Evolutionary conservation across 2,329 filamentous ascomycete species (phyloP).

Genomic region (Aspergillus ibericus): DNA sequence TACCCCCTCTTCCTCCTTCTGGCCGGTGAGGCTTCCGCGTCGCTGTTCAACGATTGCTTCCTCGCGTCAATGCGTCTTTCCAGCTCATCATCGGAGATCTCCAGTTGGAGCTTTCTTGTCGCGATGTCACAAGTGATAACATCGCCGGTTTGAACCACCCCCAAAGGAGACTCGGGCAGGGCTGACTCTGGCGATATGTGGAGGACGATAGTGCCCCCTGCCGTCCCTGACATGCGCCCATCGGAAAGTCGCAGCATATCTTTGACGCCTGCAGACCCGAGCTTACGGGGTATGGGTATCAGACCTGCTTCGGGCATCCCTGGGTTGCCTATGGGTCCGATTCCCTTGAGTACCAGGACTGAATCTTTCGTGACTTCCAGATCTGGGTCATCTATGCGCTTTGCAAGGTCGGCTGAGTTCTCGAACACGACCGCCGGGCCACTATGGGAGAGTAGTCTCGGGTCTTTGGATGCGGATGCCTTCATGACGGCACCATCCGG

Average conservation of each 20-base stretch:
- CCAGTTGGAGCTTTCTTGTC: slow-evolving; percentile 42
- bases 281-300: slow-evolving; percentile 53
- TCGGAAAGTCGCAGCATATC: slow-evolving; percentile 58
- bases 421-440: slow-evolving; percentile 52
- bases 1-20: slow-evolving; percentile 37
- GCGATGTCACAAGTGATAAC: slow-evolving; percentile 49
- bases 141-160: slow-evolving; percentile 51
- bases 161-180: slow-evolving; percentile 49
- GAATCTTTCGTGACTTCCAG: slow-evolving; percentile 47
- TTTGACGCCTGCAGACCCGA: slow-evolving; percentile 48
- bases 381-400: slow-evolving; percentile 48
- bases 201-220: slow-evolving; percentile 56
- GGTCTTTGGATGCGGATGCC: slow-evolving; percentile 52
- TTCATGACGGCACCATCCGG: slow-evolving; percentile 53
- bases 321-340: slow-evolving; percentile 53
- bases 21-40: slow-evolving; percentile 5
- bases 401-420: slow-evolving; percentile 48
- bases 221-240: slow-evolving; percentile 57
- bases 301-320: slow-evolving; percentile 56
- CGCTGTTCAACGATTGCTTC: background rate
- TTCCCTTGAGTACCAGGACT: slow-evolving; percentile 51
- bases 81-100: slow-evolving; percentile 46
- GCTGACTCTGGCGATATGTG: slow-evolving; percentile 56
- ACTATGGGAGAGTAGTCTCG: slow-evolving; percentile 44
- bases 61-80: slow-evolving; percentile 33